Conservation (phyloP, 345 rosid species). For the Citrus inodora region DNA sequence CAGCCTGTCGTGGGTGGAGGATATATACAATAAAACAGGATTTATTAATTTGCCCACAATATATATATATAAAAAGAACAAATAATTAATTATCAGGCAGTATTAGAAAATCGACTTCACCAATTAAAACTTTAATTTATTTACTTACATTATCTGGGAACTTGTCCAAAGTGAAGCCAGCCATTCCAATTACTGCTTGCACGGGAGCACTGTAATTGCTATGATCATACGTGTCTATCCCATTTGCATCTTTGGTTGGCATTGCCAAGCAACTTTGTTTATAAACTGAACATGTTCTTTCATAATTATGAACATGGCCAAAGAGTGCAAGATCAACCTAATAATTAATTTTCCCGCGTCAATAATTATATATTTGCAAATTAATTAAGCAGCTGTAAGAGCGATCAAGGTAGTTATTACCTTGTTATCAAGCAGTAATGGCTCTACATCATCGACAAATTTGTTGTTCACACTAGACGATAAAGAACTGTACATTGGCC, state of each 20-base stretch:
- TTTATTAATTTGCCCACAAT: no score
- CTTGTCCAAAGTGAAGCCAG: conserved; percentile 49
- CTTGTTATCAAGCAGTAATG: conserved; percentile 46
- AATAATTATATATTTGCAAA: not conserved
- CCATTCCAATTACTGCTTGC: conserved; percentile 66
- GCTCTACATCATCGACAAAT: conserved; percentile 38
- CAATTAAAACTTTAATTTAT: not conserved
- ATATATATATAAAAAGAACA: no score
- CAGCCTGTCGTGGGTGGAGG: not conserved
- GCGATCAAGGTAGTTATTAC: conserved; percentile 24
- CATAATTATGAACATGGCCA: conserved; percentile 75
- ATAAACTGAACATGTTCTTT: conserved; percentile 57
- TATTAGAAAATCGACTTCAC: no score
- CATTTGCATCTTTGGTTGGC: conserved; percentile 44
- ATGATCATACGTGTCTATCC: conserved; percentile 51
- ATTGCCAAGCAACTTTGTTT: conserved; percentile 34
- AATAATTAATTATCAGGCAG: not conserved
- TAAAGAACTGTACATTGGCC: conserved; percentile 57
- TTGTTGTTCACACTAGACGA: conserved; percentile 1
- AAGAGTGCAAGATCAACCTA: conserved; percentile 58
- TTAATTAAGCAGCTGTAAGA: not conserved
- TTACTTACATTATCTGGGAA: conserved; percentile 14
- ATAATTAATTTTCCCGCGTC: no score
- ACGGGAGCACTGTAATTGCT: conserved; percentile 57
- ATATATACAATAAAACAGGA: no score